A percentile compares a stretch with the other conserved stretches of the same genome.
Conservation (phyloP, 768 basidiomycete species). For the Naganishia friedmannii region DNA sequence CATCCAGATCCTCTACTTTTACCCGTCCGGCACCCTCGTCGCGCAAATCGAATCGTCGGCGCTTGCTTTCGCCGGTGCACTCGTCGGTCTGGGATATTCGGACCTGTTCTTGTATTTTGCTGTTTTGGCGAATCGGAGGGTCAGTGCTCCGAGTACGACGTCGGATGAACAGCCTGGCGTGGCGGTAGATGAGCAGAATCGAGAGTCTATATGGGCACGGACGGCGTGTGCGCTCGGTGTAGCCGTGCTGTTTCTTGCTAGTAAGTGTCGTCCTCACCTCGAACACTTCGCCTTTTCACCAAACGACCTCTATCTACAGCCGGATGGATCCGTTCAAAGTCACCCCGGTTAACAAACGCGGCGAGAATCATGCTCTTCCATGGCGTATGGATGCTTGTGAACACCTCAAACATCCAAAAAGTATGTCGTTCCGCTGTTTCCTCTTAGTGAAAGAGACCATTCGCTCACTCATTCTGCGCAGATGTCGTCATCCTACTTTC, state of each 20-base stretch:
- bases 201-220: slow-evolving; percentile 27
- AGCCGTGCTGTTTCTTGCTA: slow-evolving; percentile 11
- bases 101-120: slow-evolving; percentile 33
- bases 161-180: background rate
- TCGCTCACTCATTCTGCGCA: background rate
- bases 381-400: slow-evolving; percentile 24
- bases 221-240: slow-evolving; percentile 24
- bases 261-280: background rate
- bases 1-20: slow-evolving; percentile 30
- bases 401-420: slow-evolving; percentile 19
- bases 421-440: background rate
- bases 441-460: background rate
- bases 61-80: slow-evolving; percentile 16
- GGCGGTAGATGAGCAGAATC: background rate
- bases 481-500: slow-evolving; percentile 24
- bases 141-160: background rate
- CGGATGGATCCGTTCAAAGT: slow-evolving; percentile 29
- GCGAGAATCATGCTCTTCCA: slow-evolving; percentile 29
- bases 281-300: background rate
- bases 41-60: slow-evolving; percentile 25
- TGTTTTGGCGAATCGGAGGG: slow-evolving; percentile 27
- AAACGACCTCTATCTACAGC: slow-evolving; percentile 1
- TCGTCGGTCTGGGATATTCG: slow-evolving; percentile 22
- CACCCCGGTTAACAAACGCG: slow-evolving; percentile 26
- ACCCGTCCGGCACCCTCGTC: slow-evolving; percentile 28